Evolutionary conservation across 2,329 filamentous ascomycete genomes (phyloP), one percentile per base, ranked within the genome.

Genomic region (Trichophyton simii): DNA sequence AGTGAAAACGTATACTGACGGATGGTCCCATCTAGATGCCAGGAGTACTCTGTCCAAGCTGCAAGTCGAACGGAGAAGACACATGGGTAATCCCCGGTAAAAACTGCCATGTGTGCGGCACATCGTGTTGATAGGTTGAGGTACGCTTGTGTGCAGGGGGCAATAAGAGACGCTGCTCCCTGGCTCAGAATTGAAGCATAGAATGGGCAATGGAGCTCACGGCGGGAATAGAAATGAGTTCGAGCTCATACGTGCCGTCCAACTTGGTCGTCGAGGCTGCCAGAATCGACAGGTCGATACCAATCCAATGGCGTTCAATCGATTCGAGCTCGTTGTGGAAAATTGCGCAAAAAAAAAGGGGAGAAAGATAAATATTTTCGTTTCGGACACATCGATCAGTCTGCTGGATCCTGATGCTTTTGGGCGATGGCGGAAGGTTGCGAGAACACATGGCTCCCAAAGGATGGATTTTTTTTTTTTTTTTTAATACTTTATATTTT

Each of bases 21-120:
- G 20, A 25, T 20, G n/a, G 11, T 18, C 34, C 11, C 13, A 48
- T 34, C 52, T 63, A 77, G 75, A 77, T 78, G 76, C 74, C 75
- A n/a, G 76, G 76, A 63, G 71, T 76, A 20, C 70, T 71, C 34
- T 78, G 76, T 62, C 75, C 75, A 34, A 73, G 65, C 18, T 78
- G 76, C 61, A 61, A 66, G 58, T 63, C 62, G 2, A 61, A 70
- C 5, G 74, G 74, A 25, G 66, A 72, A 59, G 75, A 76, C 65
- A 68, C 71, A 25, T 78, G 76, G 76, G 76, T 78, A 2, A 77
- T 77, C 60, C 75, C 76, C 4, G 76, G 76, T n/a, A 77, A 76
- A 62, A 70, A 72, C 64, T 78, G 76, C 63, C 75, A 77, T 65
- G 66, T 73, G 46, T 77, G 75, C 61, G 72, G 74, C 9, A 72